Evolutionary conservation across 1,284 basidiomycete genomes (phyloP), one percentile per base, ranked within the genome.

Genomic region (Macrocybe sp.): DNA sequence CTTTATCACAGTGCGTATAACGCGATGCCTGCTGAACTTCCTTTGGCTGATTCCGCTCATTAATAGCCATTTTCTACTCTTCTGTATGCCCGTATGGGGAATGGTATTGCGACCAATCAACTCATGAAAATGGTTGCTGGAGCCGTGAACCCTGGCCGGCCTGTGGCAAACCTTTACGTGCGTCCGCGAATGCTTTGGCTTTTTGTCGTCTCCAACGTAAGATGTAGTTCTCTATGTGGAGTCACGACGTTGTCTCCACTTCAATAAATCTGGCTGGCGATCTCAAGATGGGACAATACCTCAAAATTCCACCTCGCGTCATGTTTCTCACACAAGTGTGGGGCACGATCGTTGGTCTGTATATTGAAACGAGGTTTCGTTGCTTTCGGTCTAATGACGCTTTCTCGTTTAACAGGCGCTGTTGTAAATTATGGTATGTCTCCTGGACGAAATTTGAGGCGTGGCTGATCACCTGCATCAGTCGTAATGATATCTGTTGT

Each of bases 201-300:
- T 16, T 6, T 30, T 14, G 28, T n/a, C n/a, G 31, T 2, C 37
- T 41, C 22, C 39, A 47, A 38, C 33, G 9, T 12, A 12, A n/a
- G 6, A 10, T 36, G 8, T n/a, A 81, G 78, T 81, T 81, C 62
- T 75, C 77, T 0, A 80, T 79, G 77, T 80, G 79, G 79, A 79
- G 77, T 54, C 77, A 81, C 53, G 78, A 80, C 53, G 74, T 79
- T 36, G 65, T 81, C 3, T 59, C 65, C 0, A 76, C 72, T n/a
- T 77, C 76, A 3, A 73, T 81, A 49, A 58, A 63, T 45, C 62
- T 81, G 52, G 72, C 75, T 29, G 61, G 73, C 51, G 75, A 89
- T 58, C 69, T 89, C 43, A 89, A 89, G 65, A 72, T 89, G 52
- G 85, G 84, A 2, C 85, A 89, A 59, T 89, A 89, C 65, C 64